phyloP scores from a whole-genome alignment of 208 protist genomes.

The Crithidia brevicula region DNA sequence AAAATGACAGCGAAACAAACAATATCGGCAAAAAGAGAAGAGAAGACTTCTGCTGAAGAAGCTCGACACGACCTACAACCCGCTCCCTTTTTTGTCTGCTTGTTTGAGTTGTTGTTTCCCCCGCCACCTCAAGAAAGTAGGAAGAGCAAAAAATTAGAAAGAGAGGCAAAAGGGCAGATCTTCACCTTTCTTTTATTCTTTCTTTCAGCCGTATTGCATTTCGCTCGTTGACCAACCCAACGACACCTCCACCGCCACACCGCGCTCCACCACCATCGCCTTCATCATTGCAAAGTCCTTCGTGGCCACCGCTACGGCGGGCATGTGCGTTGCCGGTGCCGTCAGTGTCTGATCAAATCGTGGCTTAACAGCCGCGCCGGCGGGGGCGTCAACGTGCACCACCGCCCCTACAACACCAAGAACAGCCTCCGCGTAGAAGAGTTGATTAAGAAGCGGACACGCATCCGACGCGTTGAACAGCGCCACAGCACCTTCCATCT shows the following conservation, averaged over 20 bases:
- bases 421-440: slow-evolving; percentile 9
- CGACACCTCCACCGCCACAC: not conserved
- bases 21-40: no score
- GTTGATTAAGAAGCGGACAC: not conserved
- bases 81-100: no score
- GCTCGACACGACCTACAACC: no score
- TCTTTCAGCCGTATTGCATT: slow-evolving; percentile 8
- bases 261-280: not conserved
- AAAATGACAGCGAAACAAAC: no score
- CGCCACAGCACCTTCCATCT: not conserved
- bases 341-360: no score
- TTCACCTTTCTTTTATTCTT: not conserved
- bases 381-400: not conserved
- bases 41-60: no score
- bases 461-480: not conserved
- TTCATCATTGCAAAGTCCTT: not conserved
- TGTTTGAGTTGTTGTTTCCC: no score
- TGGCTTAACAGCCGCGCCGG: no score
- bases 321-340: slow-evolving; percentile 2
- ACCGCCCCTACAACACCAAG: not conserved
- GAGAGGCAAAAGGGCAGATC: not conserved
- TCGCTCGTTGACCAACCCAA: slow-evolving; percentile 8
- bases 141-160: no score
- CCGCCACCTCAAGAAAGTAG: no score
- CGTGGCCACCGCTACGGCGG: not conserved